Base-by-base conservation (phyloP, 164 flowering plant species). In the Echeveria elegans region DNA sequence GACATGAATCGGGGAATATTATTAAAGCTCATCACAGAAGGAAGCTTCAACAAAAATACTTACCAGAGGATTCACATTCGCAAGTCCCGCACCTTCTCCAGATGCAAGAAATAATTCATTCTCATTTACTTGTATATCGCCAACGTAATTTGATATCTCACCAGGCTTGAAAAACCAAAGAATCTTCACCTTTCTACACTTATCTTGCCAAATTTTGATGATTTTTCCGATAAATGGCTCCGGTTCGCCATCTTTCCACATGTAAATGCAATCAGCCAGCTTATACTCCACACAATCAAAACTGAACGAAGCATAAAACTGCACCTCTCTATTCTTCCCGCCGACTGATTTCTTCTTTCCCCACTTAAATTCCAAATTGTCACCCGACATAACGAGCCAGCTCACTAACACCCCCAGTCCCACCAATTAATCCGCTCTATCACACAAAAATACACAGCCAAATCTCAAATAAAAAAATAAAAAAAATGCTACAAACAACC, bases 91-190 rank as follows among this genome's bases (percentile, higher is more conserved):
- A 47, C 92, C 96, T 67, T 84, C 86, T 64, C 98, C 98, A 37
- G 82, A 80, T 19, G 90, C 98, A 77, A 93, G 76, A 76, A 90
- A 86, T 64, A 90, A 56, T 69, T 90, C 98, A 63, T 89, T 88
- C 70, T 77, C 74, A 18, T 45, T 41, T n/a, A 65, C 40, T 32
- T 64, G 50, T 30, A 31, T 76, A 74, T 67, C 79, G 38, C 72
- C 79, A 43, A 88, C 71, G 59, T 50, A 82, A 66, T 76, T 73
- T 5, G 45, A 18, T 63, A 93, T 78, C 70, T 93, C 97, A 30
- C 64, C 45, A 26, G 94, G 87, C 12, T 75, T 85, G 71, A 90
- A 90, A 74, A 86, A 90, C 97, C 98, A 93, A 0, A 86, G 74
- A 48, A 86, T 65, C 78, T 90, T 90, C 19, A 85, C 79, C 75